phyloP scores from a whole-genome alignment of 768 basidiomycete species.

The Calvatia gigantea region DNA sequence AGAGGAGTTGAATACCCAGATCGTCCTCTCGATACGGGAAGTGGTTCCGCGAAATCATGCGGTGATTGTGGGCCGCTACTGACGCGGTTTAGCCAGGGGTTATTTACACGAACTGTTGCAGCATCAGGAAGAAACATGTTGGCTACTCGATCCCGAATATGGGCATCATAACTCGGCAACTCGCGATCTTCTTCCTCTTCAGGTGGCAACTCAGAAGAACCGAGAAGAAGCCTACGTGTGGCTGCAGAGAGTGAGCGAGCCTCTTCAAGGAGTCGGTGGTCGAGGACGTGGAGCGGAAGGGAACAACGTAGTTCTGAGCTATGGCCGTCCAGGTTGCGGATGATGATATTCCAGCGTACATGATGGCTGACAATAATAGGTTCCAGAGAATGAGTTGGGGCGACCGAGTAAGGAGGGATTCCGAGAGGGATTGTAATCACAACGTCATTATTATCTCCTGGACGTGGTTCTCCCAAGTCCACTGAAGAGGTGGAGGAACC shows the following conservation, averaged over 20 bases:
- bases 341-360: constrained; percentile 75
- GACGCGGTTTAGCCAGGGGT: constrained; percentile 53
- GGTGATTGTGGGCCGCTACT: constrained; percentile 25
- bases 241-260: constrained; percentile 67
- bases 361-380: constrained; percentile 78
- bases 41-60: constrained; percentile 7
- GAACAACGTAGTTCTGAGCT: constrained; percentile 94
- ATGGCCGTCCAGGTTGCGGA: constrained; percentile 87
- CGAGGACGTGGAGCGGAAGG: constrained; percentile 82
- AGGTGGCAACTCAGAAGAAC: constrained; percentile 19
- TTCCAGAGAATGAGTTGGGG: constrained; percentile 71
- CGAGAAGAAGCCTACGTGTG: constrained; percentile 69
- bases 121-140: constrained; percentile 69
- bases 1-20: constrained; percentile 39
- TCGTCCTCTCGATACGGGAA: constrained; percentile 17
- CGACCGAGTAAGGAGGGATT: constrained; percentile 24
- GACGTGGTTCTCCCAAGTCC: background rate
- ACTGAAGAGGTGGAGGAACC: background rate
- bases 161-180: constrained; percentile 85
- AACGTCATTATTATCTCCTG: constrained; percentile 37
- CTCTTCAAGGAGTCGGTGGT: constrained; percentile 69
- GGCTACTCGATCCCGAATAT: constrained; percentile 87
- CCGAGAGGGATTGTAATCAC: constrained; percentile 55
- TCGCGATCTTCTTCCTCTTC: constrained; percentile 61
- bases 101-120: constrained; percentile 58